Evolutionary conservation across 306 rosid genomes (phyloP).

Genomic region (Datisca glomerata): DNA sequence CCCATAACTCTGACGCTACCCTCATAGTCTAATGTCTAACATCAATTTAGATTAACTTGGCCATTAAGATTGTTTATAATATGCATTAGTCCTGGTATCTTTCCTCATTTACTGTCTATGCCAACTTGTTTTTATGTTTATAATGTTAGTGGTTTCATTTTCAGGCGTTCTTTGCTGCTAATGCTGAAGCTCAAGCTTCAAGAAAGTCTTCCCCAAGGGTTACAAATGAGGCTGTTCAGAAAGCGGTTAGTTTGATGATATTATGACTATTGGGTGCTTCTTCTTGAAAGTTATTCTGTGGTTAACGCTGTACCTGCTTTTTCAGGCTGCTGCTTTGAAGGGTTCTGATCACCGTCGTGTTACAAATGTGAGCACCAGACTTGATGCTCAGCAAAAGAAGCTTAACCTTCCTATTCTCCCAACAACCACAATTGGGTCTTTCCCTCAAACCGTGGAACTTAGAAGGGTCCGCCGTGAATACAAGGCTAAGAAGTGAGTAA

Average conservation of each 20-base stretch:
- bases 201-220: conserved; percentile 83
- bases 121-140: neutral
- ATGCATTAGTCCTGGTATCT: neutral
- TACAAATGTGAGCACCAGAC: conserved; percentile 72
- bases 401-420: conserved; percentile 93
- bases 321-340: conserved; percentile 84
- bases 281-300: conserved; percentile 2
- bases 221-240: conserved; percentile 73
- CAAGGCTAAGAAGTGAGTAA: conserved; percentile 79
- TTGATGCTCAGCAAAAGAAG: conserved; percentile 89
- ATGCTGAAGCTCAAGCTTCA: conserved; percentile 64
- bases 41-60: too few species aligned
- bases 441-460: conserved; percentile 82
- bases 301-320: conserved; percentile 3
- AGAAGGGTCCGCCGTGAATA: conserved; percentile 90
- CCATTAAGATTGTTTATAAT: neutral
- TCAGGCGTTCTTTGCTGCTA: conserved; percentile 63
- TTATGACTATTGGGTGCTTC: neutral
- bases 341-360: conserved; percentile 85
- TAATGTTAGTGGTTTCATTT: conserved; percentile 15
- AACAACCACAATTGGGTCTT: conserved; percentile 89
- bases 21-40: neutral
- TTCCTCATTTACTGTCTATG: too few species aligned
- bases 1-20: neutral
- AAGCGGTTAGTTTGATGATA: conserved; percentile 55